phyloP scores from a whole-genome alignment of 2,329 filamentous ascomycete genomes.

The Botrytis elliptica region DNA sequence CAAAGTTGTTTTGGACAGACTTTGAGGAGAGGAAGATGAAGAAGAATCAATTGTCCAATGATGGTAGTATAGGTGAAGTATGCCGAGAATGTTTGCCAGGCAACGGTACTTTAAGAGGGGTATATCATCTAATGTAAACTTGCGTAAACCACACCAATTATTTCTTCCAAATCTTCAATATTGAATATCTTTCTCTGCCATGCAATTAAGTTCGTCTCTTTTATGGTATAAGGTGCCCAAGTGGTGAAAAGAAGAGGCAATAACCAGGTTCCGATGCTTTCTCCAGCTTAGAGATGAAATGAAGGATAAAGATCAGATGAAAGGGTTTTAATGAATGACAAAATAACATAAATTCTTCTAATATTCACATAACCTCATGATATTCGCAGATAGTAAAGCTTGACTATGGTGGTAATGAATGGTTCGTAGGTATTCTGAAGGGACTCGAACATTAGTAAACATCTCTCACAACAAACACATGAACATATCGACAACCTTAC shows the following conservation, averaged over 20 bases:
- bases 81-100: constrained; percentile 19
- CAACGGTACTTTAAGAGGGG: constrained; percentile 17
- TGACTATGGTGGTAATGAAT: constrained; percentile 6
- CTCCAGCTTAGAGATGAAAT: not conserved
- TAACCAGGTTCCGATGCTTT: not conserved
- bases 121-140: constrained; percentile 3
- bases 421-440: constrained; percentile 7
- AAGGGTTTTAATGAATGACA: constrained; percentile 3
- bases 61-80: constrained; percentile 13
- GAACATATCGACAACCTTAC: not conserved
- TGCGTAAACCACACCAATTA: not conserved
- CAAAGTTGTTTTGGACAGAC: constrained; percentile 14
- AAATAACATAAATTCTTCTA: not conserved
- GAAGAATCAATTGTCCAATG: constrained; percentile 13
- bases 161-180: not conserved
- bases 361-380: not conserved
- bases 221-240: not conserved
- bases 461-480: constrained; percentile 10
- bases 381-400: not conserved
- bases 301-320: constrained; percentile 3
- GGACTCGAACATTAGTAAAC: constrained; percentile 10
- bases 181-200: not conserved
- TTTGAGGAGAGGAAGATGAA: constrained; percentile 18
- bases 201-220: not conserved
- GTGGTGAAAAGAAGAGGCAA: not conserved